Base-by-base conservation (phyloP, 176 grass and related monocot species). In the Triticum urartu region DNA sequence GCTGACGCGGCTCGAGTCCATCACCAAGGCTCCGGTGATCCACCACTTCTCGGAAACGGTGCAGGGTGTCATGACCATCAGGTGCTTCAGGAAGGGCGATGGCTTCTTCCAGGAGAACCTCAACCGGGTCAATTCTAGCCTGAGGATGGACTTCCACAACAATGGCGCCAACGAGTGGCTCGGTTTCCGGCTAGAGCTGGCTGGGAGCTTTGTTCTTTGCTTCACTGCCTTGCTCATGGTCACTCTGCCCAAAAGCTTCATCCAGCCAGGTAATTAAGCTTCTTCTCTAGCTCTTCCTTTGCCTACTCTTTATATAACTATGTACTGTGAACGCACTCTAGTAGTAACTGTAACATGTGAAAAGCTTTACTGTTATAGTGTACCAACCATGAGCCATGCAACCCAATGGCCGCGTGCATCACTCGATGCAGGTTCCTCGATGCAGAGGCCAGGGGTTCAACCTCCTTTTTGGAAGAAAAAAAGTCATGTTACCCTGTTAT, bases 1-100 rank as follows among this genome's bases (percentile, higher is more conserved):
- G 84, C 86, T 99, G 56, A 99, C 97, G 9, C 88, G 97, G 8
- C 97, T 99, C 13, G 97, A 99, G 22, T 93, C 94, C 1, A 99
- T 99, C 84, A 99, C 97, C 33, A 99, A 99, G 85, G 97, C 97
- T 50, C 97, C 97, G 2, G 97, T 99, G 80, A 99, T 99, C 85
- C 97, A 99, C 88, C 94, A 99, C 62, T 99, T 99, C 86, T 99
- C 97, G 4, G 97, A 99, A 89, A 94, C 97, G 34, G 91, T 99
- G 71, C 94, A 94, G 77, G 97, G 97, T 65, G 94, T 96, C 59
- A 94, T 90, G 72, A 95, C 94, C 67, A 92, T 99, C 80, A 91
- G 97, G 78, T 96, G 94, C 85, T 99, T 99, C 92, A 81, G 87
- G 24, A 99, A 99, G 88, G 87, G 85, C 60, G 92, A 80, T 0